phyloP scores from a whole-genome alignment of 768 basidiomycete genomes.

The Xerocomus potaroensis region DNA sequence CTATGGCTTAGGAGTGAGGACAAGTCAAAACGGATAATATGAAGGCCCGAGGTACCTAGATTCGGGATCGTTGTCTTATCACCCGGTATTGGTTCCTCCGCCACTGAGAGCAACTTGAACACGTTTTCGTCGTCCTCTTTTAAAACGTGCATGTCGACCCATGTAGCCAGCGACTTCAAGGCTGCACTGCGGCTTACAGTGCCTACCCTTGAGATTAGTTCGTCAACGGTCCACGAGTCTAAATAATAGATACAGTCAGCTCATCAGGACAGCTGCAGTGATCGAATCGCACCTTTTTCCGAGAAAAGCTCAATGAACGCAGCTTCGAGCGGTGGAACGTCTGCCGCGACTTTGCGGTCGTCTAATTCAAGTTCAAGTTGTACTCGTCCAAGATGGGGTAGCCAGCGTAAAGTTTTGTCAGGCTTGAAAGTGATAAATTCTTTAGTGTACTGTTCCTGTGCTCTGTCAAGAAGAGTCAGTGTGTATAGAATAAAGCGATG shows the following conservation, averaged over 20 bases:
- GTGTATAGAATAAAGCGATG: neutral
- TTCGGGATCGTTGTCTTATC: slow-evolving; percentile 19
- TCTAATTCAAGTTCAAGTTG: slow-evolving; percentile 75
- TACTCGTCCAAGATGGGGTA: slow-evolving; percentile 86
- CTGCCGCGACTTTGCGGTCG: slow-evolving; percentile 70
- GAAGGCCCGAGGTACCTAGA: slow-evolving; percentile 18
- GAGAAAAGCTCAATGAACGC: slow-evolving; percentile 86
- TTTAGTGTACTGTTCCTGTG: slow-evolving; percentile 71
- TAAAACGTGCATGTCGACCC: slow-evolving; percentile 80
- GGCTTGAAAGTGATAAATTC: slow-evolving; percentile 85
- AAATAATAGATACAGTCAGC: neutral
- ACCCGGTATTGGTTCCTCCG: slow-evolving; percentile 41
- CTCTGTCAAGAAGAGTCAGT: slow-evolving; percentile 36
- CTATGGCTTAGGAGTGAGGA: slow-evolving; percentile 5
- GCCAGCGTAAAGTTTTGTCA: slow-evolving; percentile 86
- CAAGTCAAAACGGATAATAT: neutral
- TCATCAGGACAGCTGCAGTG: neutral
- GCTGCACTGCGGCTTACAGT: slow-evolving; percentile 60
- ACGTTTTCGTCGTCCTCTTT: slow-evolving; percentile 58
- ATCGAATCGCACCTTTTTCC: slow-evolving; percentile 46
- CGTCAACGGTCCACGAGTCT: slow-evolving; percentile 72
- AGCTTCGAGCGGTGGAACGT: slow-evolving; percentile 86
- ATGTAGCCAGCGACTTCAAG: slow-evolving; percentile 73
- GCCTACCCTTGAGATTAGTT: slow-evolving; percentile 60
- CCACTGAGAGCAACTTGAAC: slow-evolving; percentile 63